These are phyloP conservation scores for Kodamaea sagamina DNA, from an alignment of 805 yeast species.

Conservation along the genomic window DNA sequence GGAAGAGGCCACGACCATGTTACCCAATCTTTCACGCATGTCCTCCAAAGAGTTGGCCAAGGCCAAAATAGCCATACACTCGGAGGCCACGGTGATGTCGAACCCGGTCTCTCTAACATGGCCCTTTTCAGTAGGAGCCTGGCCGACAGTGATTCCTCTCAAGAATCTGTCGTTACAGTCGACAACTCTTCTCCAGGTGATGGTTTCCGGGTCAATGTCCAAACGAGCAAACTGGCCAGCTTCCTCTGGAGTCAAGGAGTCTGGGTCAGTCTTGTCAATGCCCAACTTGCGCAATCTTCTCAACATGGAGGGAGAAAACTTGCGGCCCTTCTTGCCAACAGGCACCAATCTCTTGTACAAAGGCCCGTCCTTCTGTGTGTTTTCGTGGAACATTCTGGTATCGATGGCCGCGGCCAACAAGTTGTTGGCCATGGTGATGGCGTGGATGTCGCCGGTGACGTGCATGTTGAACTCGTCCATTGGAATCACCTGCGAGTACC, in stretches of 20 bases:
- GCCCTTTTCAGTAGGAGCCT: conserved; percentile 81
- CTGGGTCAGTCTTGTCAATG: conserved; percentile 68
- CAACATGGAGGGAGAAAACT: conserved; percentile 67
- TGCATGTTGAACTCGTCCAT: conserved; percentile 90
- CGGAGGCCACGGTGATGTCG: conserved; percentile 84
- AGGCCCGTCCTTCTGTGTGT: conserved; percentile 72
- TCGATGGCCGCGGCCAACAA: conserved; percentile 83
- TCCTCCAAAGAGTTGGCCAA: conserved; percentile 68
- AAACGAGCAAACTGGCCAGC: conserved; percentile 62
- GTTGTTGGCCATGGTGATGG: conserved; percentile 80
- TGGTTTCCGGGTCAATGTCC: conserved; percentile 76
- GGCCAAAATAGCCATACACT: conserved; percentile 84
- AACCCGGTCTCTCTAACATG: conserved; percentile 73
- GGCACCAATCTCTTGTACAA: conserved; percentile 77
- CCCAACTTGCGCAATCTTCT: conserved; percentile 68
- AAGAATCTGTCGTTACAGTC: conserved; percentile 82
- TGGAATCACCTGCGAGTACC: conserved; percentile 83
- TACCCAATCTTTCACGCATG: conserved; percentile 73
- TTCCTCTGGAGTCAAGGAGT: conserved; percentile 72
- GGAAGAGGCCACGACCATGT: conserved; percentile 72
- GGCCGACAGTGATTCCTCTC: conserved; percentile 76
- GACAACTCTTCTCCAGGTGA: conserved; percentile 82
- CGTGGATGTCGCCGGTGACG: conserved; percentile 84
- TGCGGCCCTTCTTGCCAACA: conserved; percentile 67
- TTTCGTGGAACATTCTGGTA: conserved; percentile 82